Evolutionary conservation across 2,329 filamentous ascomycete species (phyloP), one percentile per base, ranked within the genome.

Genomic region (Aspergillus phoenicis): DNA sequence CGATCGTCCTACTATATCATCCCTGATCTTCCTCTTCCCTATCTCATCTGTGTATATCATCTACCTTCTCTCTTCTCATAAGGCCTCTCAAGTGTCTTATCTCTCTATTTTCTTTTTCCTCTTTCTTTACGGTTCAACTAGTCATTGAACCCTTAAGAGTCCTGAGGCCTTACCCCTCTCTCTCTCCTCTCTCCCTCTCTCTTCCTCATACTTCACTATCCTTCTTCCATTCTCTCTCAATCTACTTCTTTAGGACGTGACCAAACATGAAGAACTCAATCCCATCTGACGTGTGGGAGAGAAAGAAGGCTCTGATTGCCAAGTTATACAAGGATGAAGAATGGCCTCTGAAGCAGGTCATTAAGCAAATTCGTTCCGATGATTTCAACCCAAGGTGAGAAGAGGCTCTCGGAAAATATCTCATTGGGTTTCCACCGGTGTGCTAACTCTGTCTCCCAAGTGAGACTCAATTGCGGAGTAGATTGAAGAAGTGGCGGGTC

Each of bases 321-420:
- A 73, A 73, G 38, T 63, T 78, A 45, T 79, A 79, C 58, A 78
- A 76, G 68, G 77, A 78, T 28, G 77, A 79, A 58, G 77, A 79
- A 73, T 79, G 77, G 77, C 77, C 77, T 5, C 66, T 79, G 55
- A 79, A 79, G 60, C 77, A 79, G 58, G 77, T 79, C 55, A 79
- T 79, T 58, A 79, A 79, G 64, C 73, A 78, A 66, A 78, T 79
- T 39, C 76, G 77, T 15, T 75, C 75, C 5, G 70, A 74, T 22
- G 73, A 78, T 57, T 79, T 79, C 65, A 75, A 79, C 61, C 77
- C 77, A 17, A 79, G 77, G 77, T 79, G 60, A 68, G 75, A 58
- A n/a, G 24, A 20, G 10, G 43, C 36, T 30, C 15, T 24, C n/a
- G 30, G 24, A 5, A 57, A 13, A 28, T 30, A 24, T 7, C 26